A percentile compares a stretch with the other conserved stretches of the same genome.
Conservation (phyloP, 78 protist genomes). For the Dictyostelium capitatum region DNA sequence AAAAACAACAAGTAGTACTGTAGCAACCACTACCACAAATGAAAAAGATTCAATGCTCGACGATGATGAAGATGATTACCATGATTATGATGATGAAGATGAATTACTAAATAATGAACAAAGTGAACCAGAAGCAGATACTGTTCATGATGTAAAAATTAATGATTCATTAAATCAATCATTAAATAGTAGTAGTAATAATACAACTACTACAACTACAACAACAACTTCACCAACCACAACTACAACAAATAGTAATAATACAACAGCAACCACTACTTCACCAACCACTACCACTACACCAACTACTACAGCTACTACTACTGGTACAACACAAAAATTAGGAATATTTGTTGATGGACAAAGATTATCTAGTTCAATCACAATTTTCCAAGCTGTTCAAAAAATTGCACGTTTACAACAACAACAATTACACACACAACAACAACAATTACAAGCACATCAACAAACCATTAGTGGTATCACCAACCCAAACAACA, state of each 20-base stretch:
- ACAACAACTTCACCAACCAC: conserved; percentile 11
- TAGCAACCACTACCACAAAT: background rate
- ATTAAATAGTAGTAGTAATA: background rate
- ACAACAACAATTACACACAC: background rate
- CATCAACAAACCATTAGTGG: background rate
- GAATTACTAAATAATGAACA: conserved; percentile 30
- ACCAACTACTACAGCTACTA: conserved; percentile 12
- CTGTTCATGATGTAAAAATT: conserved; percentile 77
- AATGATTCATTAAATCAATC: background rate
- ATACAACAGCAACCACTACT: background rate
- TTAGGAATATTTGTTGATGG: conserved; percentile 72
- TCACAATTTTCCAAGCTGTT: conserved; percentile 73
- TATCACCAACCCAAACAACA: background rate
- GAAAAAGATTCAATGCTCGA: conserved; percentile 29
- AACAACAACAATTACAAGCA: background rate
- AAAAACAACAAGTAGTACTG: background rate
- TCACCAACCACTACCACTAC: conserved; percentile 27
- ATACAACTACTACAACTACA: background rate
- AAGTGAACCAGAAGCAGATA: conserved; percentile 47
- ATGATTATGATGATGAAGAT: conserved; percentile 70
- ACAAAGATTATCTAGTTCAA: conserved; percentile 35
- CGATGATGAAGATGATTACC: conserved; percentile 63
- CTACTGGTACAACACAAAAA: background rate
- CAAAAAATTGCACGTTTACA: conserved; percentile 43
- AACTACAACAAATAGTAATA: background rate